Base-by-base conservation (phyloP, 2,329 filamentous ascomycete species). In the Colletotrichum spaethianum region DNA sequence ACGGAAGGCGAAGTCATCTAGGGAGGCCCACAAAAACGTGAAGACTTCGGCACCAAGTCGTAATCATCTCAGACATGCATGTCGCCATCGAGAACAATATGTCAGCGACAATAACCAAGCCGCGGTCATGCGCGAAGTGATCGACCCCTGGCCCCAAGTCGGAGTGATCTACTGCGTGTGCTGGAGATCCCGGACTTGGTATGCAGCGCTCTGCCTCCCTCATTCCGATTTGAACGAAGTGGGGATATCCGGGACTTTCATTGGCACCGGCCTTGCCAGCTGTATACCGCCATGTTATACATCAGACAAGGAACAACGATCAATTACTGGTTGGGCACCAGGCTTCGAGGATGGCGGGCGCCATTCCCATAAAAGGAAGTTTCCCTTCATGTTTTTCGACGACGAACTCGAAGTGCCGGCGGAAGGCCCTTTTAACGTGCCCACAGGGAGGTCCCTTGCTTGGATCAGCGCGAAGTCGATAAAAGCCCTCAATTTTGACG, bases 351-450 rank as follows among this genome's bases (percentile, higher is more conserved):
- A 56, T 14, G 53, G 53, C 7, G 53, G 16, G 16, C 18, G 20
- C 6, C 18, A 38, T 38, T 28, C 36, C 9, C 31, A 20, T 18
- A 31, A 38, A n/a, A 28, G 53, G 28, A 20, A 23, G 18, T 56
- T 56, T 28, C 53, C 53, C 53, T 36, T 56, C 16, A 56, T 56
- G 53, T 56, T 56, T n/a, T 56, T 56, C 18, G 31, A 38, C 5
- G 18, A 38, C 20, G 31, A 38, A n/a, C 18, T n/a, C 18, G 16
- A 31, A 4, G 9, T 56, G 9, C 53, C 53, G 9, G 18, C 14
- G 31, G 31, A 56, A 56, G 53, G 31, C 18, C 53, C 20, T 38
- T n/a, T 38, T 16, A 56, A 20, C 5, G 12, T 56, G n/a, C 28
- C 53, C 11, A 6, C 2, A 18, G 18, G 18, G 31, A 38, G 11